Conservation (phyloP, 2,329 filamentous ascomycete genomes). For the Fonsecaea pedrosoi region DNA sequence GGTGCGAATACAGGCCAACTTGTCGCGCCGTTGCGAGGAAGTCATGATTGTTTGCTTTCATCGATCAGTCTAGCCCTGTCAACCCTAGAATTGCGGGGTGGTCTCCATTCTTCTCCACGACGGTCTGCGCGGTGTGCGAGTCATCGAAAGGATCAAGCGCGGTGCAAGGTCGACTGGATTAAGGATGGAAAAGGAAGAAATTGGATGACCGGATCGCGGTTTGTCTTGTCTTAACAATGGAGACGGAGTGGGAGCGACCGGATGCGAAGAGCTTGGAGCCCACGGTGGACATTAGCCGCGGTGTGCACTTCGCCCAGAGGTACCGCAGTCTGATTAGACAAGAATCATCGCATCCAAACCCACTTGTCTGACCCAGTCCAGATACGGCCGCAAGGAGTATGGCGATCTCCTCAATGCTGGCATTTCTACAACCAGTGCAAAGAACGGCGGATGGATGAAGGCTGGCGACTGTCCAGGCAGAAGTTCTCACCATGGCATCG, state of each 20-base stretch:
- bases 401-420: background rate
- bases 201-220: background rate
- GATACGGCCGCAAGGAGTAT: background rate
- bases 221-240: background rate
- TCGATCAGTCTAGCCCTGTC: background rate
- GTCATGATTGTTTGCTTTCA: background rate
- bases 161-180: background rate
- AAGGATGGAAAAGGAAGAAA: background rate
- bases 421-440: background rate
- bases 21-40: background rate
- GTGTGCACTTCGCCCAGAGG: background rate
- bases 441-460: background rate
- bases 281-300: background rate
- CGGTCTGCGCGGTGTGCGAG: background rate
- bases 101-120: background rate
- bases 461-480: background rate
- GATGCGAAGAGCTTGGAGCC: background rate
- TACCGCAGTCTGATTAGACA: background rate
- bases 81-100: background rate
- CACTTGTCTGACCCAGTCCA: background rate
- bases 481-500: no score
- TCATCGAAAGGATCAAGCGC: background rate
- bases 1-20: conserved; percentile 8
- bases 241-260: background rate
- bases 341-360: background rate